These are phyloP conservation scores for Rhynchospora pubera DNA, from an alignment of 176 grass and related monocot species.

Conservation along the genomic window DNA sequence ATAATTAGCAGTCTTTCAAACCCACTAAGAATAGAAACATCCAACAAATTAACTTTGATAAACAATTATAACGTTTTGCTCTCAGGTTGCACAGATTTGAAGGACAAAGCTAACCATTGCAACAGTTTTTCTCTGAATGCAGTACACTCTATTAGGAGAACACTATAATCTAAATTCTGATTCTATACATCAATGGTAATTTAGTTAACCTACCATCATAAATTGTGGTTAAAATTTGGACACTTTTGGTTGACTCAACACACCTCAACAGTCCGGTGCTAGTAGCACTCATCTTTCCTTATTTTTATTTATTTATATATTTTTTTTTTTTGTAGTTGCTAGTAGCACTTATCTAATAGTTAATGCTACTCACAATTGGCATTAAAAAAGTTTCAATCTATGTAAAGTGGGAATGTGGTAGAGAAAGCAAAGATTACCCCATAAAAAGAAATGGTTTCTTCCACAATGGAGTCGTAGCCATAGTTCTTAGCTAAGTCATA, in stretches of 20 bases:
- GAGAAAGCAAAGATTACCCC: constrained; percentile 50
- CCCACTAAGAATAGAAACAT: no score
- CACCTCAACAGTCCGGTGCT: not conserved
- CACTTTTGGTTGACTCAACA: not conserved
- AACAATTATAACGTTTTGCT: no score
- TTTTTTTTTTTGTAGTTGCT: not conserved
- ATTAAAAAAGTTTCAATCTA: not conserved
- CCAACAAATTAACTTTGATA: no score
- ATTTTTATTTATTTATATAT: no score
- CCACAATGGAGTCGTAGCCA: constrained; percentile 25
- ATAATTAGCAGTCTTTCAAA: no score
- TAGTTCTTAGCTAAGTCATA: constrained; percentile 83
- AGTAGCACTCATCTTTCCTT: not conserved
- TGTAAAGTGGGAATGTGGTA: not conserved
- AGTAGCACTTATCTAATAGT: not conserved
- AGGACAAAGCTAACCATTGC: no score
- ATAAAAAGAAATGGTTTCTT: constrained; percentile 74
- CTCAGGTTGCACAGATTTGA: no score
- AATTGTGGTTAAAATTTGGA: not conserved
- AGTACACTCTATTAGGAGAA: no score
- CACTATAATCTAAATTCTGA: no score
- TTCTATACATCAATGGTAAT: not conserved
- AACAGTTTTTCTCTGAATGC: no score
- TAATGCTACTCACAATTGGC: not conserved
- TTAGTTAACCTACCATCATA: not conserved